Base-by-base conservation (phyloP, 768 basidiomycete genomes). In the Boletus reticulatus region DNA sequence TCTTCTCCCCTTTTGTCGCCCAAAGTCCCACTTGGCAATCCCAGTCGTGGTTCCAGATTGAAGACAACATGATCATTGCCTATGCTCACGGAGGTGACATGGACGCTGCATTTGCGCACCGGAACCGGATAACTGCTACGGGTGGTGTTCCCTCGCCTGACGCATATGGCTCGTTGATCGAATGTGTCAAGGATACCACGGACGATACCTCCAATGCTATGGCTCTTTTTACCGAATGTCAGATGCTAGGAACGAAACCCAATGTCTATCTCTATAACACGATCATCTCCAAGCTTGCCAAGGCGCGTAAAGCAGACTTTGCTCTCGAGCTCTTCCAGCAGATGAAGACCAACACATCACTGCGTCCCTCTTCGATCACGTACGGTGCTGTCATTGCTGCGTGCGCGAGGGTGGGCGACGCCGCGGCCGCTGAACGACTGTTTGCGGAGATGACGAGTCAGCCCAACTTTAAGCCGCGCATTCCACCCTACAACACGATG, bases 401-500 rank as follows among this genome's bases (percentile, higher is more conserved):
- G 1, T 97, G 94, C 71, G 92, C 92, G 37, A 82, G 96, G 54
- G 93, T 97, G 4, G 97, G 97, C 2, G 94, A 98, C 67, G 81
- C 83, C 7, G 73, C 76, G 4, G 85, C 89, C 0, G 97, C 97
- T 6, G 91, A 92, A 70, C 75, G 77, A 10, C 73, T 97, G 43
- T 99, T 97, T 74, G 66, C 73, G 52, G 94, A 98, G 76, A 98
- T 99, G 97, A 70, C 77, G 0, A 60, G 71, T 43, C 78, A 84
- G 56, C 76, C 72, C 36, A 88, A 87, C 62, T 98, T 94, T 79
- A 88, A 80, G 73, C 88, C 95, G 10, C 80, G 94, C 8, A 86
- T 97, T 1, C 97, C 96, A 19, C 96, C 96, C 1, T 99, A 87
- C 80, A 99, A 99, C 75, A 94, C 89, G 34, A 97, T 99, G 94